Evolutionary conservation across 441 rosid genomes (phyloP).

Genomic region (Kokia cookei): DNA sequence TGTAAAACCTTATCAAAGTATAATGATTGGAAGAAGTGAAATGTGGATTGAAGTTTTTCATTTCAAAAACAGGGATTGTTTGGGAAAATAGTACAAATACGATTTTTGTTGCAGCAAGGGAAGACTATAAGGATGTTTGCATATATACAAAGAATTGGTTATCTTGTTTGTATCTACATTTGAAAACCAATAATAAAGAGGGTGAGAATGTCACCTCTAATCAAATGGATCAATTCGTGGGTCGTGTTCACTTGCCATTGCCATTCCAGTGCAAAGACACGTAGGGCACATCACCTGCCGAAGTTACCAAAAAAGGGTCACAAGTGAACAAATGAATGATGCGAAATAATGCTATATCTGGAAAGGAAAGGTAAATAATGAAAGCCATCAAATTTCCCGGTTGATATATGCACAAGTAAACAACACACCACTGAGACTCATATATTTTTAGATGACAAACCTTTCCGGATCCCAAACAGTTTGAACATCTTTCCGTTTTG

Average conservation of each 20-base stretch:
- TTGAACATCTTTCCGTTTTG: slow-evolving; percentile 83
- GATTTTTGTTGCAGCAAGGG: not conserved
- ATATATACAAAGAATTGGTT: slow-evolving; percentile 1
- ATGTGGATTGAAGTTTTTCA: not conserved
- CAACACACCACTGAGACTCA: not conserved
- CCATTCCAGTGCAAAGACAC: slow-evolving; percentile 97
- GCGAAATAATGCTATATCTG: not conserved
- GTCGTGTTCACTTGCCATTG: slow-evolving; percentile 98
- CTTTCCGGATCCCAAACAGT: slow-evolving; percentile 98
- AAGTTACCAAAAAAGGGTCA: not conserved
- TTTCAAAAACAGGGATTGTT: not conserved
- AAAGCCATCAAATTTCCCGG: not conserved
- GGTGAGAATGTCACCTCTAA: slow-evolving; percentile 22
- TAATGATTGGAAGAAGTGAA: not conserved
- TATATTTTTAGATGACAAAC: slow-evolving; percentile 13
- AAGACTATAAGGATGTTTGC: not conserved
- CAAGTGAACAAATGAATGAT: not conserved
- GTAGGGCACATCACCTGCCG: slow-evolving; percentile 95
- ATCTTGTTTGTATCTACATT: not conserved
- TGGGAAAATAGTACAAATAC: not conserved
- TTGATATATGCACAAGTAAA: not conserved
- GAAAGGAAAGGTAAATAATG: not conserved
- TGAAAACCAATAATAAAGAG: not conserved
- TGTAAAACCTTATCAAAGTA: not conserved
- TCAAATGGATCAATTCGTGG: slow-evolving; percentile 91